Evolutionary conservation across 768 basidiomycete species (phyloP).

Genomic region (Paxillus involutus): DNA sequence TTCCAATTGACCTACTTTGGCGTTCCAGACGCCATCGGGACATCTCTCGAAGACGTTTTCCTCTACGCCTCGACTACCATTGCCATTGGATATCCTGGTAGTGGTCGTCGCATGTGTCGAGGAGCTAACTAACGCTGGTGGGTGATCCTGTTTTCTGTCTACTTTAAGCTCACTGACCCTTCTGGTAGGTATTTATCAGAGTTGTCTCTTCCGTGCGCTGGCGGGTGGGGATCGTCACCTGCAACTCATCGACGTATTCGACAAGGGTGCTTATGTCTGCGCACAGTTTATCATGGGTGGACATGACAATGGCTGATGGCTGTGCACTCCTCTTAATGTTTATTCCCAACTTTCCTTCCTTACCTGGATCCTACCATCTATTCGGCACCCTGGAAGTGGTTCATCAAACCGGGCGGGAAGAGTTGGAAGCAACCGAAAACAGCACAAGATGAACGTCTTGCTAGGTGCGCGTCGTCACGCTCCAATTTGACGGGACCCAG

Average conservation of each 20-base stretch:
- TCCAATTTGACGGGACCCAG: constrained; percentile 3
- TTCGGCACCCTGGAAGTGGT: constrained; percentile 43
- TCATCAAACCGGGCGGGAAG: constrained; percentile 41
- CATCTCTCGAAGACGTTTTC: constrained; percentile 35
- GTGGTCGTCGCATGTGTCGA: constrained; percentile 41
- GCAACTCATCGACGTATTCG: constrained; percentile 38
- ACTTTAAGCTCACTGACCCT: neutral
- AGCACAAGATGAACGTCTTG: constrained; percentile 31
- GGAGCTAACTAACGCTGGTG: constrained; percentile 46
- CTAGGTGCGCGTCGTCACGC: constrained; percentile 25
- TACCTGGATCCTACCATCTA: constrained; percentile 42
- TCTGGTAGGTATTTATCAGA: constrained; percentile 43
- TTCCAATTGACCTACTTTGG: neutral
- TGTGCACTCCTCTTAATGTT: constrained; percentile 48
- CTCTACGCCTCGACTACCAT: constrained; percentile 10
- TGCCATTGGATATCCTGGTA: constrained; percentile 33
- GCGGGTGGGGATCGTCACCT: constrained; percentile 40
- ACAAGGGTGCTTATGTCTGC: constrained; percentile 28
- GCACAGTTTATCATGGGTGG: constrained; percentile 28
- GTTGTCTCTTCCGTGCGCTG: constrained; percentile 31
- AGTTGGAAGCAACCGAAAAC: constrained; percentile 28
- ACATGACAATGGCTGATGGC: constrained; percentile 43
- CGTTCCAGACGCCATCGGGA: constrained; percentile 32
- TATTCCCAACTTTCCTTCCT: constrained; percentile 45
- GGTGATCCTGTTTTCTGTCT: neutral